A percentile compares a stretch with the other conserved stretches of the same genome.
Conservation (phyloP, 148 eudicot species). For the Rhododendron mucronatum region DNA sequence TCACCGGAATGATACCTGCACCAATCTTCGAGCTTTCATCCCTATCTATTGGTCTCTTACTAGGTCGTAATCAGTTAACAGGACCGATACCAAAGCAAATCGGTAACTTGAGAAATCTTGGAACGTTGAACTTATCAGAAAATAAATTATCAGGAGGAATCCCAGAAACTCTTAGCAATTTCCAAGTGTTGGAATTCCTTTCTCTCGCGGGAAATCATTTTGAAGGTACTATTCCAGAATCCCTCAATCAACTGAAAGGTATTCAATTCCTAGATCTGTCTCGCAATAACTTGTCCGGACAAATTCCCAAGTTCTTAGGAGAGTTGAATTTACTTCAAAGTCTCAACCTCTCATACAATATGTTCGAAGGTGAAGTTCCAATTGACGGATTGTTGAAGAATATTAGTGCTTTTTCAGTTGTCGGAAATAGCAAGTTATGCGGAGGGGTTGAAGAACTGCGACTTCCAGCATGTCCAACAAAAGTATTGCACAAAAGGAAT, state of each 20-base stretch:
- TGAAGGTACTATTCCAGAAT: slow-evolving; percentile 14
- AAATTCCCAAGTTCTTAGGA: slow-evolving; percentile 5
- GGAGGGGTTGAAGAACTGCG: slow-evolving; percentile 12
- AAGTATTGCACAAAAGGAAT: neutral
- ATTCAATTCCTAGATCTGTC: slow-evolving; percentile 14
- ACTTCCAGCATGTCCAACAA: neutral
- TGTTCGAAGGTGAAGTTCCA: slow-evolving; percentile 21
- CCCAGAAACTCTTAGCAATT: slow-evolving; percentile 1
- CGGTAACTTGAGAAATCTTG: slow-evolving; percentile 4
- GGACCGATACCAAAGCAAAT: slow-evolving; percentile 10
- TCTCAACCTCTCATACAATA: slow-evolving; percentile 16
- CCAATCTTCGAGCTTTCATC: neutral
- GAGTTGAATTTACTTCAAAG: neutral
- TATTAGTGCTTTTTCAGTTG: slow-evolving; percentile 6
- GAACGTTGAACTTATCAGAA: neutral
- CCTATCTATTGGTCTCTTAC: neutral
- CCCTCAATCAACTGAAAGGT: neutral
- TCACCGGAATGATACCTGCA: slow-evolving; percentile 1
- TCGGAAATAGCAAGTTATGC: slow-evolving; percentile 18
- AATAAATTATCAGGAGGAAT: slow-evolving; percentile 16
- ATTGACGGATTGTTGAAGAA: slow-evolving; percentile 15
- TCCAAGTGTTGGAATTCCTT: slow-evolving; percentile 1
- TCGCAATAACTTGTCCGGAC: slow-evolving; percentile 15
- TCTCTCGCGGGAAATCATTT: slow-evolving; percentile 5
- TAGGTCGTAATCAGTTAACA: neutral